Conservation (phyloP, 2,329 filamentous ascomycete species). For the Canariomyces notabilis region DNA sequence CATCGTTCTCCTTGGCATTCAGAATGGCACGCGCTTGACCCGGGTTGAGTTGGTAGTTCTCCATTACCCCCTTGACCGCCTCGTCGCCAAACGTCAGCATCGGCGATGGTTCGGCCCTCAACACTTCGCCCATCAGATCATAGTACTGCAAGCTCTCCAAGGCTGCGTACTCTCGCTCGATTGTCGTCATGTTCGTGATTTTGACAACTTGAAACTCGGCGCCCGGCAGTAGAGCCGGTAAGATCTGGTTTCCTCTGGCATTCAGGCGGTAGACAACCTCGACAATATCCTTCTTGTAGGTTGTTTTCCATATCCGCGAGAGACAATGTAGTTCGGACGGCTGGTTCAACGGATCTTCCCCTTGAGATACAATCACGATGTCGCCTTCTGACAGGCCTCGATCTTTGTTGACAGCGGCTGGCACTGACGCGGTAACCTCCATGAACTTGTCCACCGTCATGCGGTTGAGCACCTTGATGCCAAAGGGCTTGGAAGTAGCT, state of each 20-base stretch:
- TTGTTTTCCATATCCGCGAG: conserved; percentile 74
- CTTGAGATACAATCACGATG: conserved; percentile 77
- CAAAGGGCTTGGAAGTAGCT: conserved; percentile 71
- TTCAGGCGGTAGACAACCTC: conserved; percentile 85
- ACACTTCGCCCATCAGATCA: conserved; percentile 88
- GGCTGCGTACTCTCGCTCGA: conserved; percentile 92
- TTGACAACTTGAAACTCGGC: conserved; percentile 69
- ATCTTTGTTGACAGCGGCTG: conserved; percentile 64
- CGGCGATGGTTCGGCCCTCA: conserved; percentile 79
- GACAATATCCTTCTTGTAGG: conserved; percentile 71
- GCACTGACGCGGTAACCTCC: conserved; percentile 82
- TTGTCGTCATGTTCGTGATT: conserved; percentile 86
- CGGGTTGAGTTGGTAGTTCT: conserved; percentile 77
- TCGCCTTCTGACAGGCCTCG: conserved; percentile 76
- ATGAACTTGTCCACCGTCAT: conserved; percentile 89
- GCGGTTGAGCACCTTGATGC: conserved; percentile 81
- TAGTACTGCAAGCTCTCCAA: conserved; percentile 90
- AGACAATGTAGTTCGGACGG: conserved; percentile 71
- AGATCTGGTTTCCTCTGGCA: conserved; percentile 57
- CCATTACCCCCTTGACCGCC: conserved; percentile 62
- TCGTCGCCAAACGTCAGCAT: conserved; percentile 76
- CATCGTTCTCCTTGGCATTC: conserved; percentile 90
- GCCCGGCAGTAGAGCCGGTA: conserved; percentile 62
- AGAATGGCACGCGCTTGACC: conserved; percentile 90
- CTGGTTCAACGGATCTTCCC: conserved; percentile 62